These are phyloP conservation scores for Cardamine chenopodiifolia DNA, from an alignment of 345 rosid species.

Conservation along the genomic window DNA sequence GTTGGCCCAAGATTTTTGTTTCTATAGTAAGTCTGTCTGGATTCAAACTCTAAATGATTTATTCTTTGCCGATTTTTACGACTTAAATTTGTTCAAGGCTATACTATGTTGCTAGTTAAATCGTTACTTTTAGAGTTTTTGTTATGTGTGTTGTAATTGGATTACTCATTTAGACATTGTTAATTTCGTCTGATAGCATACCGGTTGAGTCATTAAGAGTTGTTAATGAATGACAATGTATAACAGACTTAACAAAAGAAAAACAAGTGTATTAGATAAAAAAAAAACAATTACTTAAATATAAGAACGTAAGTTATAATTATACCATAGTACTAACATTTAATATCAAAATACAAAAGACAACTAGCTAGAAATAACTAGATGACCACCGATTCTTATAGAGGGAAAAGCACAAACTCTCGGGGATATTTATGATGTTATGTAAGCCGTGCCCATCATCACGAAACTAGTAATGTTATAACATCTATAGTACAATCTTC, in stretches of 20 bases:
- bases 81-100: neutral
- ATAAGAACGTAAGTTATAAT: neutral
- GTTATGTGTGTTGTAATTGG: neutral
- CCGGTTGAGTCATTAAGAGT: neutral
- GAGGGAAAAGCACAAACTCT: neutral
- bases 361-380: neutral
- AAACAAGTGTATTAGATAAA: too few relatives aligned
- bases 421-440: slow-evolving; percentile 9
- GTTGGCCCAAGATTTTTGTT: neutral
- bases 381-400: neutral
- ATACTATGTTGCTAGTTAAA: too few relatives aligned
- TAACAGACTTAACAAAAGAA: too few relatives aligned
- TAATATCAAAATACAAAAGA: neutral
- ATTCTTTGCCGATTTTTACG: neutral
- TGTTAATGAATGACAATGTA: neutral
- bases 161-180: neutral
- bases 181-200: neutral
- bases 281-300: too few relatives aligned
- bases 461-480: slow-evolving; percentile 15
- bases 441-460: neutral
- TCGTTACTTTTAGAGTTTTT: neutral
- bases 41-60: neutral
- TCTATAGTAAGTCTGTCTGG: neutral
- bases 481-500: slow-evolving; percentile 9
- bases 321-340: neutral